phyloP scores from a whole-genome alignment of 192 early-diverging fungal genomes.

The Backusella circina region DNA sequence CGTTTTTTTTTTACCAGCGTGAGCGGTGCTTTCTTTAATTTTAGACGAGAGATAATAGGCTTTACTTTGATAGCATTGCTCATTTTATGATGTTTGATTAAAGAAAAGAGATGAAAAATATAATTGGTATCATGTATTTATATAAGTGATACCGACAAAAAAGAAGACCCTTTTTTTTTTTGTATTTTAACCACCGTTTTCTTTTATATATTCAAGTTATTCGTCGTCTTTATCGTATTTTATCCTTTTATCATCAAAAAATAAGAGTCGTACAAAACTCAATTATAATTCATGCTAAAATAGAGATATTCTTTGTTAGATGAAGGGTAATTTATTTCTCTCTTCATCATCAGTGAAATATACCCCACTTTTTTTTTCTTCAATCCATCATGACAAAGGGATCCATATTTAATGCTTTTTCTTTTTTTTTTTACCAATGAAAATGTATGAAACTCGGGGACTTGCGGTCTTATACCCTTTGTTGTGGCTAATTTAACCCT shows the following conservation, averaged over 20 bases:
- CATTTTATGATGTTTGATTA: neutral
- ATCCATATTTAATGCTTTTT: neutral
- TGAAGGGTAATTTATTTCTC: too few species aligned
- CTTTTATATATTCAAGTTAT: neutral
- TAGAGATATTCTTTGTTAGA: too few species aligned
- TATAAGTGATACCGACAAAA: neutral
- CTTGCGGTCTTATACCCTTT: too few species aligned
- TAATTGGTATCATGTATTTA: neutral
- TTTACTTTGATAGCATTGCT: neutral
- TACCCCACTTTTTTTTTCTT: too few species aligned
- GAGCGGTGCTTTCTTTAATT: constrained; percentile 32
- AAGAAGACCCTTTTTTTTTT: neutral
- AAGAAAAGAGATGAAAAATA: neutral
- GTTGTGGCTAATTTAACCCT: neutral
- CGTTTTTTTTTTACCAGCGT: constrained; percentile 21
- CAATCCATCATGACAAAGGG: too few species aligned
- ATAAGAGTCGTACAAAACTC: neutral
- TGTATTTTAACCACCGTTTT: neutral
- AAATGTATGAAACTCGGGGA: neutral
- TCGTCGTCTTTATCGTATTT: neutral
- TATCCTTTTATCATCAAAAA: neutral
- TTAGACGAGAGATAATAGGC: constrained; percentile 9
- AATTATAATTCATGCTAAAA: neutral
- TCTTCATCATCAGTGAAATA: too few species aligned
- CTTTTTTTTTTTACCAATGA: neutral